Percentiles rank a stretch among this genome's conserved stretches.
Conservation (phyloP, 768 basidiomycete species). For the Mrakia hoshinonis region DNA sequence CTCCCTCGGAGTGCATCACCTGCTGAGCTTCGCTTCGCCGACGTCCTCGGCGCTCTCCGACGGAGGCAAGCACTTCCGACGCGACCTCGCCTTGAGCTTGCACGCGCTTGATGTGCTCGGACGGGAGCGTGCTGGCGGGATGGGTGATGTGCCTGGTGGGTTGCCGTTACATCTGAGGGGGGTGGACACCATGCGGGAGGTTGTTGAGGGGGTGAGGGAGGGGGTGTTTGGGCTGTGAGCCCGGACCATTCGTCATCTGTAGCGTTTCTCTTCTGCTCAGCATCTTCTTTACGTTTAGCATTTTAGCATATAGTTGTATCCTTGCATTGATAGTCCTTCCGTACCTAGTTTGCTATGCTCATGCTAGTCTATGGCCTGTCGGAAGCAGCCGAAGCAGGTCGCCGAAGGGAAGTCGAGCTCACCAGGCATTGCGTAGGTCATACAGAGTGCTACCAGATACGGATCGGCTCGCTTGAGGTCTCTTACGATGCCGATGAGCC, state of each 20-base stretch:
- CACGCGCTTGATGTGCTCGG: slow-evolving; percentile 62
- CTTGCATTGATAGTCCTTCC: no score
- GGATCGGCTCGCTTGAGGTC: no score
- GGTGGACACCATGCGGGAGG: slow-evolving; percentile 1
- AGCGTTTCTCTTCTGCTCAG: background rate
- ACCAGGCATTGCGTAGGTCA: no score
- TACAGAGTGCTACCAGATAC: no score
- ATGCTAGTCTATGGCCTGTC: no score
- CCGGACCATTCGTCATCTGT: background rate
- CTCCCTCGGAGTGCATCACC: slow-evolving; percentile 52
- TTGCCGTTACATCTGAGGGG: slow-evolving; percentile 9
- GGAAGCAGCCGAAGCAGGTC: no score
- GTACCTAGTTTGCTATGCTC: no score
- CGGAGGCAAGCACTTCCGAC: slow-evolving; percentile 40
- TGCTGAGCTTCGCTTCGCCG: slow-evolving; percentile 48
- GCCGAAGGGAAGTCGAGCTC: no score
- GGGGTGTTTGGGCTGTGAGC: slow-evolving; percentile 7
- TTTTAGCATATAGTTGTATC: no score
- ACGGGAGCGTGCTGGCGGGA: slow-evolving; percentile 42
- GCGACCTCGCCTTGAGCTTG: slow-evolving; percentile 60
- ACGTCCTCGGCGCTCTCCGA: slow-evolving; percentile 42
- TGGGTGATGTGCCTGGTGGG: background rate
- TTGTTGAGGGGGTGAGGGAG: slow-evolving; percentile 7
- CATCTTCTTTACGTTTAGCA: no score
- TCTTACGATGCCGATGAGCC: no score